Evolutionary conservation across 129 eudicot species (phyloP).

Genomic region (Helianthus tuberosus): DNA sequence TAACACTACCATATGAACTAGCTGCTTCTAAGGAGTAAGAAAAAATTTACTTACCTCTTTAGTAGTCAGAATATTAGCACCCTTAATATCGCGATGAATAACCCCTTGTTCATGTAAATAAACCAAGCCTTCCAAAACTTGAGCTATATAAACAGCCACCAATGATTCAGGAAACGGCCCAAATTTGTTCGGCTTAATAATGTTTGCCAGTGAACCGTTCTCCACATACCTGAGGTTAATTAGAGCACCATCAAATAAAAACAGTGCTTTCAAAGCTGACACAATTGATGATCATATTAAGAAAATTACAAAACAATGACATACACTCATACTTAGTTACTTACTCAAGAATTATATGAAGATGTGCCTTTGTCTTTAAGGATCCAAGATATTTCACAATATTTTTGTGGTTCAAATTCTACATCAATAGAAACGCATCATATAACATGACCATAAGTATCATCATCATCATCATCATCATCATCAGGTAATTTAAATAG

Average conservation of each 20-base stretch:
- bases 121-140: slow-evolving; percentile 97
- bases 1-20: neutral
- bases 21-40: slow-evolving; percentile 8
- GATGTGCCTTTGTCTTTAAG: slow-evolving; percentile 85
- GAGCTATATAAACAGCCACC: slow-evolving; percentile 93
- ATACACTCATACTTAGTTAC: slow-evolving; percentile 22
- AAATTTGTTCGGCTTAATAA: slow-evolving; percentile 89
- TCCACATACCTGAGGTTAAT: slow-evolving; percentile 75
- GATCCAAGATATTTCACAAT: slow-evolving; percentile 98
- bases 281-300: slow-evolving; percentile 7
- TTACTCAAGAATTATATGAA: slow-evolving; percentile 96
- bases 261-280: slow-evolving; percentile 9
- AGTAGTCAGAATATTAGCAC: slow-evolving; percentile 96
- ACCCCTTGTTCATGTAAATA: slow-evolving; percentile 99
- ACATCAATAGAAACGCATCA: slow-evolving; percentile 21
- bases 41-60: slow-evolving; percentile 61
- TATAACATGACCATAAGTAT: neutral
- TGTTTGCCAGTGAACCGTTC: slow-evolving; percentile 97
- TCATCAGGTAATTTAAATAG: no score
- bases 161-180: slow-evolving; percentile 97
- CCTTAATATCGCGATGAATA: slow-evolving; percentile 97
- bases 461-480: no score
- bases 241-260: slow-evolving; percentile 16
- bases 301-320: neutral
- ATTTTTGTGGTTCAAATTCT: slow-evolving; percentile 95